Base-by-base conservation (phyloP, 179 eudicot genomes). In the Beta lomatogona region DNA sequence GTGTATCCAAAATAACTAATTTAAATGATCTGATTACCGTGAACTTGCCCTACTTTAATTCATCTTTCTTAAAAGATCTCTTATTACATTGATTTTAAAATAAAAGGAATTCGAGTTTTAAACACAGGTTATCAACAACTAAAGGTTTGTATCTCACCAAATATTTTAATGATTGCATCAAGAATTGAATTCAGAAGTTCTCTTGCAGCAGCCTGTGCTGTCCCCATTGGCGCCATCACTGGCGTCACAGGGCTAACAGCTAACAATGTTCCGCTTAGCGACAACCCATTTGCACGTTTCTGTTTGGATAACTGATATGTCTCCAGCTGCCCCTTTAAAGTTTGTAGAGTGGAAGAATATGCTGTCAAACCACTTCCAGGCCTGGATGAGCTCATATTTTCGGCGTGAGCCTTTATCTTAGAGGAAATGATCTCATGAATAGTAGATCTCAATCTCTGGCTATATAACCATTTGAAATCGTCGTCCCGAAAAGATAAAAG, bases 381-480 rank as follows among this genome's bases (percentile, higher is more conserved):
- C 82, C 89, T 91, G 71, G 93, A 86, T 76, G 89, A 86, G 82
- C 85, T 90, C 63, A 86, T 75, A 81, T 82, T 89, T 73, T 94
- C 96, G 25, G 97, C 94, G 45, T 91, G 89, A 79, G 85, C 87
- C 90, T 91, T 94, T 67, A 96, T 94, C 89, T 94, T 92, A 59
- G 88, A 79, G 60, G 92, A 89, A 81, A 96, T 94, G 64, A 92
- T 90, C 82, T 94, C 98, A 81, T 92, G 99, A 86, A 96, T 81
- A 60, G 99, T 92, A 52, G 99, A 92, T 76, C 99, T 90, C 86
- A 96, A 86, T 90, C 94, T 91, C 89, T 96, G 99, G 92, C 99
- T 96, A 93, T 85, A 93, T 85, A 36, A 59, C 74, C 77, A 80
- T 70, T 67, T 65, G 12, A 54, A 44, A 52, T 61, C 28, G 59